Percentiles rank a stretch among this genome's conserved stretches.
Evolutionary conservation across 257 asterid species (phyloP).

Genomic region (Rhazya stricta): DNA sequence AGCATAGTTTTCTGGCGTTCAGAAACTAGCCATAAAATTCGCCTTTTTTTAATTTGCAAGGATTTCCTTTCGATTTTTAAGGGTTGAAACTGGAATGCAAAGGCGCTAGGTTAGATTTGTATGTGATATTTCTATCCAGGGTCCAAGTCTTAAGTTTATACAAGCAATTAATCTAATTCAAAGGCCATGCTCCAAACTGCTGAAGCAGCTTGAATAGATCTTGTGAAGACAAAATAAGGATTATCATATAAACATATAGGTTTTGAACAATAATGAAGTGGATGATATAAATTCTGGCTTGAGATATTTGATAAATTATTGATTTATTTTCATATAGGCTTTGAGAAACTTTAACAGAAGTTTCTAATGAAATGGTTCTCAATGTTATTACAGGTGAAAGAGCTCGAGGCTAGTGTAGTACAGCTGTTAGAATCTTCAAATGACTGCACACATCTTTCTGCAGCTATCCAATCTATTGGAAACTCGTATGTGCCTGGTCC

Average conservation of each 20-base stretch:
- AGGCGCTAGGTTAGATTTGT: neutral
- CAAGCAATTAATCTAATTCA: neutral
- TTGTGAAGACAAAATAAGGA: neutral
- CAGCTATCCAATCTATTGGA: slow-evolving; percentile 54
- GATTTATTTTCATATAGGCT: neutral
- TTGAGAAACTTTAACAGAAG: neutral
- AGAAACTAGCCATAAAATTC: neutral
- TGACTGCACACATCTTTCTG: slow-evolving; percentile 64
- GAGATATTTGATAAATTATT: neutral
- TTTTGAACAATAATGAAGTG: neutral
- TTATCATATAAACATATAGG: no score
- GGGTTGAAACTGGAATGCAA: neutral
- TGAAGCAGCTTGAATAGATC: neutral
- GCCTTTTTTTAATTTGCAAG: neutral
- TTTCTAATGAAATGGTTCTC: neutral
- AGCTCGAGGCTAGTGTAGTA: slow-evolving; percentile 61
- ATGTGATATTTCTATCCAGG: neutral
- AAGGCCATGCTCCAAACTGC: neutral
- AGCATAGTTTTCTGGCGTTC: neutral
- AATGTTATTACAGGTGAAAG: slow-evolving; percentile 57
- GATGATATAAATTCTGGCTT: neutral
- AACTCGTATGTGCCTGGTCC: slow-evolving; percentile 50
- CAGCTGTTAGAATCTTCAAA: slow-evolving; percentile 60
- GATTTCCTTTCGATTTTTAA: neutral
- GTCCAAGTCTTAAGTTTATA: neutral